Evolutionary conservation across 805 yeast species (phyloP), one percentile per base, ranked within the genome.

Genomic region (Nadsonia fulvescens): DNA sequence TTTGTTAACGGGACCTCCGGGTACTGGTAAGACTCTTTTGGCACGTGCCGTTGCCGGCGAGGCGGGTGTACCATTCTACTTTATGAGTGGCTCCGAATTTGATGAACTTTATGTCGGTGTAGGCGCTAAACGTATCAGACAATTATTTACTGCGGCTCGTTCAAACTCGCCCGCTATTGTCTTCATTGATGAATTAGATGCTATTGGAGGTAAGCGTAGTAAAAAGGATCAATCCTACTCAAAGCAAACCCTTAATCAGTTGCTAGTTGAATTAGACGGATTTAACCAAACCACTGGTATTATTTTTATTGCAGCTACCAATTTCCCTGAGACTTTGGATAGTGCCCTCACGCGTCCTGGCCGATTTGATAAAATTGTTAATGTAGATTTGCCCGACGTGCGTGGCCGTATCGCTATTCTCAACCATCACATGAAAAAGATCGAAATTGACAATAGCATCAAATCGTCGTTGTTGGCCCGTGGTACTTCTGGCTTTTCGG

Each of bases 41-140:
- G 96, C 96, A 0, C 70, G 96, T 42, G 96, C 98, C 15, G 91
- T 94, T 15, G 98, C 98, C 5, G 96, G 96, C 36, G 96, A 86
- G 53, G 96, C 98, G 5, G 96, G 93, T 30, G 96, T 89, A 13
- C 98, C 96, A 22, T 89, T 89, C 47, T 86, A 83, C 54, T 86
- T 86, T 53, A 86, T 89, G 95, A 78, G 93, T 5, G 98, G 98
- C 24, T 79, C 94, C 1, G 98, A 89, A 49, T 89, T 89, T 47
- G 99, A 91, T 49, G 98, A 89, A 54, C 66, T 91, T 39, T 89
- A 86, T 44, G 98, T 89, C 12, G 99, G 99, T 49, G 96, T 91
- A 23, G 99, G 99, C 46, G 98, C 99, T 29, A 86, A 83, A 51
- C 68, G 98, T 45, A 91, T 89, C 29, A 72, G 99, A 40, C 98